Conservation (phyloP, 768 basidiomycete species). For the Boletus sp. region DNA sequence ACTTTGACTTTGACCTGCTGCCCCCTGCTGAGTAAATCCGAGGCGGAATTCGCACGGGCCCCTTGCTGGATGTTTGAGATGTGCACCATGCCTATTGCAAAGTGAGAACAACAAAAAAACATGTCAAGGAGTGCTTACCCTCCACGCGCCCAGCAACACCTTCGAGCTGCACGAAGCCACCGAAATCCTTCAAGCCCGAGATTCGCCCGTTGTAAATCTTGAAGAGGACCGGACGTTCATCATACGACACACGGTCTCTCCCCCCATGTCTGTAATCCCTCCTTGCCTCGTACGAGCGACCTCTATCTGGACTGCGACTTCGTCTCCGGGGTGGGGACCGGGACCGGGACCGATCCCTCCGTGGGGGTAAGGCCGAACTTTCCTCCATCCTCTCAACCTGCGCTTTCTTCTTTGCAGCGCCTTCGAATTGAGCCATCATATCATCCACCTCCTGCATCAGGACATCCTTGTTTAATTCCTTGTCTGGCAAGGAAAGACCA, state of each 20-base stretch:
- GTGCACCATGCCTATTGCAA: slow-evolving; percentile 84
- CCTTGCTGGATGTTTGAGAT: slow-evolving; percentile 88
- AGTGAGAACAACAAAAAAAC: slow-evolving; percentile 2
- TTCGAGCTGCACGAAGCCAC: slow-evolving; percentile 89
- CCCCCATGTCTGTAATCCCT: slow-evolving; percentile 40
- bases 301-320: slow-evolving; percentile 60
- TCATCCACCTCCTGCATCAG: slow-evolving; percentile 89
- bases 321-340: slow-evolving; percentile 47
- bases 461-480: slow-evolving; percentile 67
- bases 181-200: slow-evolving; percentile 87
- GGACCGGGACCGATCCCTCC: slow-evolving; percentile 45
- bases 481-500: slow-evolving; percentile 79
- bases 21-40: slow-evolving; percentile 80
- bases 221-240: slow-evolving; percentile 85
- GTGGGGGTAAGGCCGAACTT: slow-evolving; percentile 58
- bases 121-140: slow-evolving; percentile 51
- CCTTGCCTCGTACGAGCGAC: slow-evolving; percentile 43
- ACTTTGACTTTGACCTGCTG: slow-evolving; percentile 95
- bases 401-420: slow-evolving; percentile 60
- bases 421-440: slow-evolving; percentile 73
- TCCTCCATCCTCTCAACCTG: slow-evolving; percentile 40
- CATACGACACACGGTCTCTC: slow-evolving; percentile 42
- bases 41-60: slow-evolving; percentile 79
- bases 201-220: slow-evolving; percentile 93
- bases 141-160: slow-evolving; percentile 83